Conservation (phyloP, 371 early-diverging fungal species). For the Mortierella sp. region DNA sequence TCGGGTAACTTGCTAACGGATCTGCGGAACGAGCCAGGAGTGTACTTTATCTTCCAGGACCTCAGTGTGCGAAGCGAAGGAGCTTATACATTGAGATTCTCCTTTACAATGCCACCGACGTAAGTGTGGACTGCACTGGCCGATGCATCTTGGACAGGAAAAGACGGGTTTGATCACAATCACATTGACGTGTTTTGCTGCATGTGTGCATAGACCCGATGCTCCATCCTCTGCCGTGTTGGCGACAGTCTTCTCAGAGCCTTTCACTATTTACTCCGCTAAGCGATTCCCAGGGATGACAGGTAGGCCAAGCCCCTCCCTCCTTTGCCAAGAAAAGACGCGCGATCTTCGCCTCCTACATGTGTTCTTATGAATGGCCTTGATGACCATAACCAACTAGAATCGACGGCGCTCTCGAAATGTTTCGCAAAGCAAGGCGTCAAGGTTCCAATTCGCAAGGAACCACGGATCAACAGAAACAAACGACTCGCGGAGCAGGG, state of each 20-base stretch:
- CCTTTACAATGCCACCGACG: conserved; percentile 62
- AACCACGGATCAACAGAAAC: conserved; percentile 31
- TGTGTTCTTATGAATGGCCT: too few species aligned
- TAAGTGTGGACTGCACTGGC: conserved; percentile 35
- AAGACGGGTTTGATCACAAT: too few species aligned
- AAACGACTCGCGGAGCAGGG: conserved; percentile 16
- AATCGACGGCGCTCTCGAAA: conserved; percentile 72
- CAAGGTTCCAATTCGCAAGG: conserved; percentile 74
- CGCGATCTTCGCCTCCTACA: too few species aligned
- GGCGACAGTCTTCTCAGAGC: conserved; percentile 57
- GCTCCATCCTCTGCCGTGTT: conserved; percentile 41
- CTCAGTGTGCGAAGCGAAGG: conserved; percentile 77
- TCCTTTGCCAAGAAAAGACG: neutral
- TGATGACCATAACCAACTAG: conserved; percentile 54
- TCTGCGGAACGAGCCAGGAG: conserved; percentile 71
- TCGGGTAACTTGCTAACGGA: conserved; percentile 74
- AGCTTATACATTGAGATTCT: conserved; percentile 69
- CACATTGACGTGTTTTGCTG: neutral
- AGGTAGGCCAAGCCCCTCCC: conserved; percentile 55
- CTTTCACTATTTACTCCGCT: conserved; percentile 69
- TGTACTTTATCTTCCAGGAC: conserved; percentile 82
- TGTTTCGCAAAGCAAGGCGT: conserved; percentile 78
- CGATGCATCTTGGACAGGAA: too few species aligned
- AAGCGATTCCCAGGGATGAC: conserved; percentile 77
- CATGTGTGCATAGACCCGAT: conserved; percentile 11